Conservation (phyloP, 495 filamentous ascomycete species). For the Podospora sp. region DNA sequence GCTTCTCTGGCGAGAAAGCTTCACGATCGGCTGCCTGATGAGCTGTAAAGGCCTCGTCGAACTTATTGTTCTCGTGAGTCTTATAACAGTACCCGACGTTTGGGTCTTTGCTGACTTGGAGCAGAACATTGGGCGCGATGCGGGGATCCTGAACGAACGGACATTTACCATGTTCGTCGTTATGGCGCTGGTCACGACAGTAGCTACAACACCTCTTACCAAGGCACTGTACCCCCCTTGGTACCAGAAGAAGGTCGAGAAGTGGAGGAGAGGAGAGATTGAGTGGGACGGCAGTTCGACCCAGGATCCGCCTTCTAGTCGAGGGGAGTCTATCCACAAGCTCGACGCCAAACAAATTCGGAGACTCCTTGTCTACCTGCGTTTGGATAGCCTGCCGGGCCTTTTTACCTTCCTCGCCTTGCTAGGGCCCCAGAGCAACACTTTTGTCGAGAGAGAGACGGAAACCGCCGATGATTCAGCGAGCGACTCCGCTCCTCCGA, state of each 20-base stretch:
- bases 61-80: constrained; percentile 85
- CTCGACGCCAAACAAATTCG: constrained; percentile 49
- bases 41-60: constrained; percentile 97
- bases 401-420: constrained; percentile 83
- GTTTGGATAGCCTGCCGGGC: constrained; percentile 86
- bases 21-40: constrained; percentile 92
- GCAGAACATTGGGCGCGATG: constrained; percentile 93
- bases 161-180: constrained; percentile 99
- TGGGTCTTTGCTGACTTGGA: constrained; percentile 30
- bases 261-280: constrained; percentile 90
- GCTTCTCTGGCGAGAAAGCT: constrained; percentile 89
- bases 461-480: constrained; percentile 28
- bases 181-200: constrained; percentile 92
- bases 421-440: constrained; percentile 57
- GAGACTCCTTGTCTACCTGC: constrained; percentile 61
- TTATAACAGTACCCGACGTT: neutral
- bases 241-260: constrained; percentile 89
- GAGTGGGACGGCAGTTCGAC: constrained; percentile 82
- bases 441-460: constrained; percentile 27
- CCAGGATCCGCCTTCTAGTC: constrained; percentile 40
- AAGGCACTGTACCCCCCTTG: constrained; percentile 76
- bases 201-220: constrained; percentile 85
- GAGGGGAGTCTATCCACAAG: constrained; percentile 47
- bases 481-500: constrained; percentile 26
- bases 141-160: constrained; percentile 78